These are phyloP conservation scores for Scleromitrula shiraiana DNA, from an alignment of 2,329 filamentous ascomycete genomes.

Conservation along the genomic window DNA sequence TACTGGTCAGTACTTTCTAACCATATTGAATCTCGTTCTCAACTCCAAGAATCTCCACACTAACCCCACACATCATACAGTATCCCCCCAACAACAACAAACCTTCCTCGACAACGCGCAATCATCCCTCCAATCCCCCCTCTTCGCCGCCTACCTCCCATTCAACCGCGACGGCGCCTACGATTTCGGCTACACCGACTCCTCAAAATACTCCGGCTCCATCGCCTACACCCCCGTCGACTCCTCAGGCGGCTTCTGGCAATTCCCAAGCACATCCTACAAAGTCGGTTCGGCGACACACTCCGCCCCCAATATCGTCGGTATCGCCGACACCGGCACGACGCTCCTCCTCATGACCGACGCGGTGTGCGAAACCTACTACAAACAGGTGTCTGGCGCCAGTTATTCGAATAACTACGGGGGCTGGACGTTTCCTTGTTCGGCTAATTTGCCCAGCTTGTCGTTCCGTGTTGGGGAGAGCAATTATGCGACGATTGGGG, in stretches of 20 bases:
- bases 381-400: constrained; percentile 29
- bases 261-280: constrained; percentile 42
- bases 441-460: constrained; percentile 29
- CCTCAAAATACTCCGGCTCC: constrained; percentile 41
- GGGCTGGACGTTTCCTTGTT: constrained; percentile 32
- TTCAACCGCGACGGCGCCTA: constrained; percentile 39
- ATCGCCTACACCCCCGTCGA: constrained; percentile 43
- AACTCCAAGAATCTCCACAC: too few relatives aligned
- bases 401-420: constrained; percentile 20
- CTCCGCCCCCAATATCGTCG: constrained; percentile 30
- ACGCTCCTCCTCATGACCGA: constrained; percentile 33
- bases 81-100: constrained; percentile 19
- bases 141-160: constrained; percentile 50
- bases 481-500: constrained; percentile 29
- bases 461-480: constrained; percentile 28
- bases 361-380: constrained; percentile 31
- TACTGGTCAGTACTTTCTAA: constrained; percentile 15
- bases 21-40: background rate
- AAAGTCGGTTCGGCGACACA: constrained; percentile 46
- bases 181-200: constrained; percentile 49
- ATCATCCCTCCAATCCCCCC: constrained; percentile 28
- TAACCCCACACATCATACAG: constrained; percentile 3
- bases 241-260: constrained; percentile 44
- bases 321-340: constrained; percentile 35
- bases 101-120: constrained; percentile 30